Evolutionary conservation across 257 asterid species (phyloP).

Genomic region (Henckelia pumila): DNA sequence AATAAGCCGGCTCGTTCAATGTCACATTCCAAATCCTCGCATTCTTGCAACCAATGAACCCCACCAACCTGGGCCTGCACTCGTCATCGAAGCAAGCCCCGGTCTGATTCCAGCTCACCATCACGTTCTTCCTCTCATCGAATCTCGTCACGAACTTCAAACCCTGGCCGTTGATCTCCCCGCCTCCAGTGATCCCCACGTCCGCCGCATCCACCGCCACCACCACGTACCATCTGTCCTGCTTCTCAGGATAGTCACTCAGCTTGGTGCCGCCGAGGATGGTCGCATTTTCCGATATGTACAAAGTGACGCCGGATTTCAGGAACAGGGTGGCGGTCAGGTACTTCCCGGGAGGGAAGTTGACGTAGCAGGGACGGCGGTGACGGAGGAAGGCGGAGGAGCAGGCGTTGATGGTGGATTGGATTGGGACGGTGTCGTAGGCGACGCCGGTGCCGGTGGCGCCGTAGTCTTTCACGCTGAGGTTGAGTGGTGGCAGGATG

Average conservation of each 20-base stretch:
- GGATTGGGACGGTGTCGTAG: constrained; percentile 78
- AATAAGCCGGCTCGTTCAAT: constrained; percentile 72
- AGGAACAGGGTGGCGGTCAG: constrained; percentile 65
- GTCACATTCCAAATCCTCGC: constrained; percentile 51
- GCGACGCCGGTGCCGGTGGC: constrained; percentile 63
- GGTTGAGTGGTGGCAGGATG: constrained; percentile 46
- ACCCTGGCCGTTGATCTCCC: constrained; percentile 96
- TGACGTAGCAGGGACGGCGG: constrained; percentile 54
- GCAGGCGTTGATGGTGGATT: constrained; percentile 72
- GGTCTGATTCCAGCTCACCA: constrained; percentile 90
- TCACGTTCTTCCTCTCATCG: constrained; percentile 82
- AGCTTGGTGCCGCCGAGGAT: constrained; percentile 66
- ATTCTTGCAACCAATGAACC: constrained; percentile 64
- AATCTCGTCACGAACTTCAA: constrained; percentile 65
- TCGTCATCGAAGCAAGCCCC: constrained; percentile 88
- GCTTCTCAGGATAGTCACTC: constrained; percentile 64
- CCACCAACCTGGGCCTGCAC: constrained; percentile 88
- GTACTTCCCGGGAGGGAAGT: constrained; percentile 77
- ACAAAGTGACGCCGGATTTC: constrained; percentile 64
- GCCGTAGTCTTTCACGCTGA: constrained; percentile 67
- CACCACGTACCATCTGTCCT: constrained; percentile 77
- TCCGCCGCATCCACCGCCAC: constrained; percentile 67
- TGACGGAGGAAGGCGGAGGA: constrained; percentile 31
- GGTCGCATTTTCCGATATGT: constrained; percentile 49
- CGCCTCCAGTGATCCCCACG: constrained; percentile 91